Base-by-base conservation (phyloP, 1,139 yeast species). In the Candida sojae region DNA sequence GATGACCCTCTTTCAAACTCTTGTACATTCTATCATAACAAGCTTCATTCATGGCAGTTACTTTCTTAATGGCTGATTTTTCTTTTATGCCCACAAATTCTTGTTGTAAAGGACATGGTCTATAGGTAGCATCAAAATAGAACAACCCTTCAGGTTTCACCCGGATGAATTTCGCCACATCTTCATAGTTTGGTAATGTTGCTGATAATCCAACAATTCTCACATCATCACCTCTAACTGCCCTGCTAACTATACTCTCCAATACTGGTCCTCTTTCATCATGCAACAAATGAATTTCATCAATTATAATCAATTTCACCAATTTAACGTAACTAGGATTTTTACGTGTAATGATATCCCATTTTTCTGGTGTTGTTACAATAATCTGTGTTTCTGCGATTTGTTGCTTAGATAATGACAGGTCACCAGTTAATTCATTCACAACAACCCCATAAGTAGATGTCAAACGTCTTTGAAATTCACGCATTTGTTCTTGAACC, bases 261-360 rank as follows among this genome's bases (percentile, higher is more conserved):
- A 93, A 62, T 0, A 92, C 98, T 0, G 98, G 97, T 5, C 99
- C 99, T 73, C 99, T 83, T 57, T 86, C 91, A 61, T 93, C 99
- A 62, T 93, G 97, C 57, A 93, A 74, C 49, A 93, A 73, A 73
- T 93, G 99, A 53, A 93, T 87, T 67, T 93, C 99, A 72, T 93
- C 99, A 48, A 93, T 84, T 35, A 93, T 87, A n/a, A 93, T 69
- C 11, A 93, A 72, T 42, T 82, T 77, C 1, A 90, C 95, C 2
- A 84, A 68, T 39, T 78, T 76, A 0, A 85, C 79, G 55, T 83
- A 85, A 1, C 78, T 68, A 7, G 83, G 74, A 3, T 63, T 58
- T 58, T 92, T 92, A 67, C 98, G 77, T 0, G 97, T 92, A 23
- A 92, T 85, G 30, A 93, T 91, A 68, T 93, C 99, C 98, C 99